Base-by-base conservation (phyloP, 305 asterid species). In the Fraxinus dipetala region DNA sequence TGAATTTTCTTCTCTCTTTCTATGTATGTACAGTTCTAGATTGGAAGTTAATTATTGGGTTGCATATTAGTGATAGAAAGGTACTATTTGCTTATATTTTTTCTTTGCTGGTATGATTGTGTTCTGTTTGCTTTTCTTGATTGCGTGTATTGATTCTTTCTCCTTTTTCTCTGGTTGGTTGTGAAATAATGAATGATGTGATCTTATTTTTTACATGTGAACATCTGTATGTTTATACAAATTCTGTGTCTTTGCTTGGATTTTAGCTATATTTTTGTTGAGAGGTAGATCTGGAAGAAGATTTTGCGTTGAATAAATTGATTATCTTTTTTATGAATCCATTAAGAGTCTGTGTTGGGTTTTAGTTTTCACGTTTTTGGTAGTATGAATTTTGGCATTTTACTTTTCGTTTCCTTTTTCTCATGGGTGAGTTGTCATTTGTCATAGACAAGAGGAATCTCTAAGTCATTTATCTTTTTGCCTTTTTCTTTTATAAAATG, bases 401-500 rank as follows among this genome's bases (percentile, higher is more conserved):
- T 79, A 82, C 86, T 84, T 87, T 85, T 81, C 82, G 83, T 56
- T 75, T 79, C 78, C 85, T 86, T 84, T 87, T 83, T 78, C 76
- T 85, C 86, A 83, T 85, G 88, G 87, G 82, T 89, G 91, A 86
- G 87, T 86, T 87, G 91, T 87, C 90, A 83, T 85, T 86, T 88
- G 89, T 73, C 82, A 77, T 88, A 85, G 85, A 88, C 90, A 89
- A 89, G 87, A 84, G 86, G 91, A 90, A 90, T 90, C 90, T 88
- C 85, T 87, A 78, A 89, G 87, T 82, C 77, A 43, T 35, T 72
- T 76, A 83, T 83, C 83, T 89, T 86, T 82, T 75, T 80, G 51
- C 82, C 79, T 85, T 83, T 85, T 80, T 79, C 14, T 75, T 78
- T 86, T 80, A 79, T 75, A 10, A 70, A 80, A 80, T 82, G 80